Evolutionary conservation across 2,329 filamentous ascomycete genomes (phyloP).

Genomic region (Talaromyces pinophilus): DNA sequence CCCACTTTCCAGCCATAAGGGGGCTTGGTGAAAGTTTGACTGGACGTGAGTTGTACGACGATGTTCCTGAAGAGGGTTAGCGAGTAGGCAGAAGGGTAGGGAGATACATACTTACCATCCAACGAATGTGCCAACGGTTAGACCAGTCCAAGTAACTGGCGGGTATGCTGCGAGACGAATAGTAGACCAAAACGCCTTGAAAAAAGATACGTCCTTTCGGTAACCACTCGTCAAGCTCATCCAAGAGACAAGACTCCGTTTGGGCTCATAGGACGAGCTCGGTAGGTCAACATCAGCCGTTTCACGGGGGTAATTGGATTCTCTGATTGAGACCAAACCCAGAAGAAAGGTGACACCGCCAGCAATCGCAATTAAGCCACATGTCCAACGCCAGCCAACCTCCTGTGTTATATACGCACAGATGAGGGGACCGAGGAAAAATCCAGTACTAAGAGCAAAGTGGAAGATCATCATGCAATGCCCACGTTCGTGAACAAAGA

Average conservation of each 20-base stretch:
- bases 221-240: neutral
- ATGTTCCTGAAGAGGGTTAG: slow-evolving; percentile 31
- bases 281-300: neutral
- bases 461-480: slow-evolving; percentile 44
- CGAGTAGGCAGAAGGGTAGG: no score
- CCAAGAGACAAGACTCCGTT: neutral
- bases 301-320: neutral
- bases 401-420: neutral
- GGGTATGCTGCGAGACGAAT: slow-evolving; percentile 30
- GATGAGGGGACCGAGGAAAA: slow-evolving; percentile 38
- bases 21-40: slow-evolving; percentile 30
- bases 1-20: slow-evolving; percentile 32
- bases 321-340: neutral
- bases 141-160: slow-evolving; percentile 31
- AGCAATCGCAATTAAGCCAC: neutral
- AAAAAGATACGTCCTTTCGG: slow-evolving; percentile 33
- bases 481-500: slow-evolving; percentile 38
- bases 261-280: neutral
- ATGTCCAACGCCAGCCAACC: neutral
- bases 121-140: slow-evolving; percentile 31
- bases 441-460: slow-evolving; percentile 37
- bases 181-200: slow-evolving; percentile 29
- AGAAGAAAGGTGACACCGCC: neutral
- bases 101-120: neutral
- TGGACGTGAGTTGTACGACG: slow-evolving; percentile 33